A percentile compares a stretch with the other conserved stretches of the same genome.
These are phyloP conservation scores for Fusarium austroafricanum DNA, from an alignment of 2,329 filamentous ascomycete species.

Conservation along the genomic window DNA sequence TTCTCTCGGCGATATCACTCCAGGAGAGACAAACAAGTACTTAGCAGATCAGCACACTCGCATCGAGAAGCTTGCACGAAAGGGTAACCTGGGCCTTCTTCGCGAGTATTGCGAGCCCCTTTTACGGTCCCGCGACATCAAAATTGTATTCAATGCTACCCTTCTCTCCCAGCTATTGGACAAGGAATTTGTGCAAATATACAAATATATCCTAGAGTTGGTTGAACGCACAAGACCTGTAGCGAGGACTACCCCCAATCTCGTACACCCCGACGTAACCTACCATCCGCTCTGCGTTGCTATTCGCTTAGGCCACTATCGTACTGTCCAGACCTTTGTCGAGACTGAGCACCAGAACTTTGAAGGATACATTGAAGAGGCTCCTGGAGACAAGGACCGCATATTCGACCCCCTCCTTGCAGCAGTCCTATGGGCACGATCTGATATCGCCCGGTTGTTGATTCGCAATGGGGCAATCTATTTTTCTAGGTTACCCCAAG, in stretches of 20 bases:
- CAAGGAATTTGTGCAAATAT: constrained; percentile 40
- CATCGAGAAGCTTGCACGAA: constrained; percentile 42
- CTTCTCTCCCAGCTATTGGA: constrained; percentile 46
- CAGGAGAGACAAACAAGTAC: constrained; percentile 27
- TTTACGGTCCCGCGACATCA: constrained; percentile 44
- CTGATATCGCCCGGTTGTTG: constrained; percentile 41
- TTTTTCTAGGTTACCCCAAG: constrained; percentile 33
- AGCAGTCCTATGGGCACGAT: constrained; percentile 45
- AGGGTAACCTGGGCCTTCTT: constrained; percentile 41
- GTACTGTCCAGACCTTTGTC: constrained; percentile 30
- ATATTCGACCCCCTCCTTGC: constrained; percentile 47
- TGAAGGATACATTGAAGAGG: constrained; percentile 38
- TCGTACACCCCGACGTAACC: constrained; percentile 43
- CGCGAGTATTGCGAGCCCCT: constrained; percentile 47
- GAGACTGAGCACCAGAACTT: constrained; percentile 33
- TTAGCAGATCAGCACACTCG: constrained; percentile 36
- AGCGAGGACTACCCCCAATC: constrained; percentile 7
- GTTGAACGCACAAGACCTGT: constrained; percentile 41
- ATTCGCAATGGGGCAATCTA: constrained; percentile 37
- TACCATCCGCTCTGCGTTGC: constrained; percentile 47
- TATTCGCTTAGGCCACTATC: constrained; percentile 44
- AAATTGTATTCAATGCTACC: constrained; percentile 36
- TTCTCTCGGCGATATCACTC: constrained; percentile 39
- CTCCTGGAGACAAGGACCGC: constrained; percentile 6
- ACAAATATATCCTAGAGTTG: constrained; percentile 46